Base-by-base conservation (phyloP, 331 rosid species). In the Prunus yedoensis region DNA sequence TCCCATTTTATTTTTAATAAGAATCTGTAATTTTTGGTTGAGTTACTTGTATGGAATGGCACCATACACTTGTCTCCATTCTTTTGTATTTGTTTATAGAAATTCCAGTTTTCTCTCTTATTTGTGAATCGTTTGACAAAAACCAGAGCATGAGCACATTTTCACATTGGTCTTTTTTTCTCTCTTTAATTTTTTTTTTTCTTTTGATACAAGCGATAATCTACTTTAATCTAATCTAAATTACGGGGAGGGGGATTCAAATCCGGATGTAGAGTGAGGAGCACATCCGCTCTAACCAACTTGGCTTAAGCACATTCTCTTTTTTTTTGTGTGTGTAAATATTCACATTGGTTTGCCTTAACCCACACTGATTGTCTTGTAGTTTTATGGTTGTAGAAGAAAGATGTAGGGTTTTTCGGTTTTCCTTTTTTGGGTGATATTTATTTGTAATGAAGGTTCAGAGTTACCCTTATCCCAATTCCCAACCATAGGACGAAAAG, bases 1-100 rank as follows among this genome's bases (percentile, higher is more conserved):
- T 80, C 66, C 53, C 38, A 63, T 85, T 45, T 73, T 74, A 70
- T 66, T 75, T 66, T 75, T 23, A 60, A 66, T 81, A 79, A 74
- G 68, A 38, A 27, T 32, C 47, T 80, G 82, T 80, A 71, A 77
- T 63, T 68, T 58, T 71, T 74, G 77, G 58, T 70, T 46, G 56
- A 46, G 50, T 61, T 67, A 23, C 6, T 65, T 65, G 51, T 65
- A 65, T 25, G 68, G 78, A 79, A 57, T 20, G 64, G 47, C 59
- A 56, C 65, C 56, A 7, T n/a, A 3, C 41, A 21, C 59, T 20
- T 8, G 27, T 12, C 75, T 66, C 62, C 73, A 57, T 79, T 52
- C 75, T 58, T 73, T 56, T 64, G 54, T 73, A 61, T 70, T 21
- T 56, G 14, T 59, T 57, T 3, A 45, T 78, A 83, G 65, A 53